phyloP scores from a whole-genome alignment of 306 rosid species.

The Rosa rugosa region DNA sequence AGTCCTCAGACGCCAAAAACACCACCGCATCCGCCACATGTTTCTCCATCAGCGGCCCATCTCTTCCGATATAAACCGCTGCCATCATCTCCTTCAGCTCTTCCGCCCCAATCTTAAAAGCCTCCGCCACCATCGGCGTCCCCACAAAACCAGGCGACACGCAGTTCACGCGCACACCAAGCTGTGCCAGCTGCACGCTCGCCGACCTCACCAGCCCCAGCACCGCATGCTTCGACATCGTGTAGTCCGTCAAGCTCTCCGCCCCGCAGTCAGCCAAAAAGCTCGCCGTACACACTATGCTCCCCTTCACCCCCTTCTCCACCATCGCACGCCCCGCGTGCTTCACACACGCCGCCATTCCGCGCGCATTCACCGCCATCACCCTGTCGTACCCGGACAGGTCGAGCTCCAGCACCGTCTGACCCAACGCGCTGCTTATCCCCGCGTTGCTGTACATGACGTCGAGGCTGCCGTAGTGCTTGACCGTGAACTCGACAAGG shows the following conservation, averaged over 20 bases:
- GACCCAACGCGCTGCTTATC: neutral
- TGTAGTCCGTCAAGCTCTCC: neutral
- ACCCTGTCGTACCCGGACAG: neutral
- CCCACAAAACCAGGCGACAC: conserved; percentile 9
- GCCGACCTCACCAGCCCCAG: conserved; percentile 38
- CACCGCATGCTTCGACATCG: conserved; percentile 40
- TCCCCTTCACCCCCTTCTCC: neutral
- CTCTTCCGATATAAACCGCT: neutral
- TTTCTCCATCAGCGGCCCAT: neutral
- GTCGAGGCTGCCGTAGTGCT: conserved; percentile 16
- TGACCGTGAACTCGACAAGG: conserved; percentile 3
- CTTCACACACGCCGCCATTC: conserved; percentile 24
- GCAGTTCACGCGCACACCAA: conserved; percentile 36
- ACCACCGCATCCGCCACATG: conserved; percentile 15
- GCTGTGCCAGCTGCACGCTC: conserved; percentile 27
- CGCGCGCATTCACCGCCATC: neutral
- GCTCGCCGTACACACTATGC: conserved; percentile 57
- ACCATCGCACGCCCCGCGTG: conserved; percentile 15
- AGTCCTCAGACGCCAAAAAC: conserved; percentile 28
- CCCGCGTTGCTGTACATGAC: conserved; percentile 31
- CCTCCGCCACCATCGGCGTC: neutral
- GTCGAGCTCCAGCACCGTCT: conserved; percentile 10
- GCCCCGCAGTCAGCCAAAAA: neutral
- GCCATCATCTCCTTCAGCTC: neutral
- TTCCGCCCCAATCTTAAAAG: neutral